Conservation (phyloP, 2,329 filamentous ascomycete genomes). For the Fusarium liriodendri region DNA sequence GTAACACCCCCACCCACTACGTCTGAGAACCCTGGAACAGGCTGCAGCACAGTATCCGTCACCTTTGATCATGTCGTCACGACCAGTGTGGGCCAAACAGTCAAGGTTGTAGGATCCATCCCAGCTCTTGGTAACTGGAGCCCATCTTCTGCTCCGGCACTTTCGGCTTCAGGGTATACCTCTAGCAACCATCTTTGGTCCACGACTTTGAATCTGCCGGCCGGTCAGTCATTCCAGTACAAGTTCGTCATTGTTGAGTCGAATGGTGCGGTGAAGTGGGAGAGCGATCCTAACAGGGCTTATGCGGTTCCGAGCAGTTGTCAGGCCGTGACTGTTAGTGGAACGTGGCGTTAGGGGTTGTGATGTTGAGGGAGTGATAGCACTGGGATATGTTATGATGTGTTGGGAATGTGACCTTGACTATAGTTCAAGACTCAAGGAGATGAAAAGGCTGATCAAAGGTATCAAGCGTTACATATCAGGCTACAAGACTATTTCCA, state of each 20-base stretch:
- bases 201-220: constrained; percentile 59
- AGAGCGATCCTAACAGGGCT: constrained; percentile 60
- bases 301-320: constrained; percentile 42
- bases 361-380: neutral
- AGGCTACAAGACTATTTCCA: too few relatives aligned
- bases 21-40: constrained; percentile 25
- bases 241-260: constrained; percentile 67
- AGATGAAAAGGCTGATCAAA: too few relatives aligned
- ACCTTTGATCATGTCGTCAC: constrained; percentile 56
- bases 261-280: constrained; percentile 64
- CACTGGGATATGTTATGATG: neutral
- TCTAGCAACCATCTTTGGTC: constrained; percentile 65
- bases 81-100: constrained; percentile 61
- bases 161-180: constrained; percentile 66
- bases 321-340: constrained; percentile 1
- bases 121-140: constrained; percentile 63
- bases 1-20: constrained; percentile 32
- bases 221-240: constrained; percentile 65
- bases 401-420: neutral
- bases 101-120: constrained; percentile 58
- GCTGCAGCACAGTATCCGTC: constrained; percentile 47
- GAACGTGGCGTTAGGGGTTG: neutral
- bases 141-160: constrained; percentile 54
- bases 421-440: neutral
- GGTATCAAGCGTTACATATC: too few relatives aligned